Conservation (phyloP, 1,284 basidiomycete genomes). For the Boletellus deceptivus region DNA sequence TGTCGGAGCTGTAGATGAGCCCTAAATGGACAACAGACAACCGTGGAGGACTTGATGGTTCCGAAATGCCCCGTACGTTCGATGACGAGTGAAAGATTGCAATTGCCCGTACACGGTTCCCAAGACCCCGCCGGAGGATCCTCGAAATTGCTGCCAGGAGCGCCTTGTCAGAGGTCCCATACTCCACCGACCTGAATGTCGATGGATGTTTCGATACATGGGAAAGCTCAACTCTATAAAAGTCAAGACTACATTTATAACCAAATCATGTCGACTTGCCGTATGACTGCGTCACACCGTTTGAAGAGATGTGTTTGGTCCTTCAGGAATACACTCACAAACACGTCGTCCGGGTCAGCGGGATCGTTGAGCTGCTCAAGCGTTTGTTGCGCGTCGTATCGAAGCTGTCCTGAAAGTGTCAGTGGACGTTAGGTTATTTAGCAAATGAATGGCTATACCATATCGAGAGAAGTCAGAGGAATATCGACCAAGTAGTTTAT, state of each 20-base stretch:
- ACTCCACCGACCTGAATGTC: slow-evolving; percentile 52
- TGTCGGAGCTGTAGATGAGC: slow-evolving; percentile 65
- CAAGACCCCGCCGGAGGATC: slow-evolving; percentile 65
- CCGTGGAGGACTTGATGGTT: slow-evolving; percentile 46
- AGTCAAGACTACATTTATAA: slow-evolving; percentile 5
- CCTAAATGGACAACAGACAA: slow-evolving; percentile 63
- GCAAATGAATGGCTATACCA: slow-evolving; percentile 42
- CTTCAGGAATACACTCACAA: slow-evolving; percentile 71
- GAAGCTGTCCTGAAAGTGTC: slow-evolving; percentile 50
- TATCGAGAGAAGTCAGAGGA: slow-evolving; percentile 66
- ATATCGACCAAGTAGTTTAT: slow-evolving; percentile 83
- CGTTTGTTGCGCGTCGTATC: slow-evolving; percentile 72
- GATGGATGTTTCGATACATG: slow-evolving; percentile 48
- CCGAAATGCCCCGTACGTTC: slow-evolving; percentile 46
- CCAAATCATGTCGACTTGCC: slow-evolving; percentile 38
- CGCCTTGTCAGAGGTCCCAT: slow-evolving; percentile 57
- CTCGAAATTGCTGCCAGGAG: slow-evolving; percentile 54
- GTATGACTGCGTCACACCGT: slow-evolving; percentile 65
- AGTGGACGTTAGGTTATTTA: background rate
- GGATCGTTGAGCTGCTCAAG: slow-evolving; percentile 57
- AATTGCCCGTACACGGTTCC: slow-evolving; percentile 62
- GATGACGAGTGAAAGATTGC: slow-evolving; percentile 55
- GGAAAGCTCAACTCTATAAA: slow-evolving; percentile 59
- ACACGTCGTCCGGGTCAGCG: slow-evolving; percentile 57
- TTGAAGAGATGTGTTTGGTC: slow-evolving; percentile 61